These are phyloP conservation scores for Colletotrichum sublineola DNA, from an alignment of 2,329 filamentous ascomycete species.

Conservation along the genomic window DNA sequence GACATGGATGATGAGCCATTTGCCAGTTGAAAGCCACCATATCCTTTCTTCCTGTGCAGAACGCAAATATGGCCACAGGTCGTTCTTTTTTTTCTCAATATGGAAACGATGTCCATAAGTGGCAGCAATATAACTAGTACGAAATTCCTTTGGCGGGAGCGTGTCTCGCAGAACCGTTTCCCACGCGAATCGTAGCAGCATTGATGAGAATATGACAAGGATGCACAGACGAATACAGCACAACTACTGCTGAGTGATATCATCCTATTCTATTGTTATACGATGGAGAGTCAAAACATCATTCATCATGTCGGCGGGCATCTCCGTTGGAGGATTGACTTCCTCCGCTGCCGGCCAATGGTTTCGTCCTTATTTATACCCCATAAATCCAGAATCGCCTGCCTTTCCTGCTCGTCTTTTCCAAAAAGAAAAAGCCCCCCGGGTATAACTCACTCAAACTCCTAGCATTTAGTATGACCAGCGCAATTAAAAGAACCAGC, in stretches of 20 bases:
- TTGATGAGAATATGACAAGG: too few relatives aligned
- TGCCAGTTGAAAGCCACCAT: too few relatives aligned
- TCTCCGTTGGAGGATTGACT: not conserved
- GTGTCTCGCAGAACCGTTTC: not conserved
- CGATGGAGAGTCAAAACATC: not conserved
- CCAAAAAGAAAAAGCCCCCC: not conserved
- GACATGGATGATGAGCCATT: not conserved
- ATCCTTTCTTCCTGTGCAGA: too few relatives aligned
- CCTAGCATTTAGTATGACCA: not conserved
- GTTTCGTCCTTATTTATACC: not conserved
- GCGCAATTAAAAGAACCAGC: not conserved
- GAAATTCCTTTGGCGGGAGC: not conserved
- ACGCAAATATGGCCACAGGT: not conserved
- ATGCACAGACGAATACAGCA: not conserved
- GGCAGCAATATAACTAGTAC: too few relatives aligned
- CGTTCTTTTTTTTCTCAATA: not conserved
- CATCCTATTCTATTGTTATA: conserved; percentile 1
- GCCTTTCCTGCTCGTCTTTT: not conserved
- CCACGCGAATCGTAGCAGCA: too few relatives aligned
- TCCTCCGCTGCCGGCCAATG: not conserved
- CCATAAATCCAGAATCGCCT: not conserved
- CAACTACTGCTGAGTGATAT: not conserved
- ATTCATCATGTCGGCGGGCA: not conserved
- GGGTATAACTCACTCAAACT: conserved; percentile 31
- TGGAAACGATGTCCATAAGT: not conserved